Evolutionary conservation across 345 rosid species (phyloP), one percentile per base, ranked within the genome.

Genomic region (Excoecaria cochinchinensis): DNA sequence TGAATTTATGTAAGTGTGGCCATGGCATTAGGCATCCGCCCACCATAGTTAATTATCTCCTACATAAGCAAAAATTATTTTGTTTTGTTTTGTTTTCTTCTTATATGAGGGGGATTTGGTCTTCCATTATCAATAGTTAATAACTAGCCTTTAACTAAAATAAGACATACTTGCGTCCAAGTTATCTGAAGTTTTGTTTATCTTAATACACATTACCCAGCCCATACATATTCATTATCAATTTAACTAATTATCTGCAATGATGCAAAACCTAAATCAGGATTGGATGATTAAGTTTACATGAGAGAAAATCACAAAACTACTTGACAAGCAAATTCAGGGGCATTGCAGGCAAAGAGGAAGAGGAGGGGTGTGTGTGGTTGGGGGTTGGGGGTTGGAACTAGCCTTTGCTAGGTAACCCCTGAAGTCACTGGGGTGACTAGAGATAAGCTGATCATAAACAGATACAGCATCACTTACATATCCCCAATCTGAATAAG

Each of bases 321-420:
- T 8, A 14, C 24, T 10, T 1, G 48, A 40, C 22, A 48, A 68
- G 12, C 56, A 51, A 15, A 21, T 13, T 46, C 11, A 36, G 56
- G 40, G 48, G 24, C 56, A 48, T 12, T 6, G 48, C 22, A 68
- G 42, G 47, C 4, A 39, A 11, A 38, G 31, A 31, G 94, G 71
- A n/a, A n/a, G n/a, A n/a, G n/a, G n/a, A n/a, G n/a, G n/a, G n/a
- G n/a, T n/a, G n/a, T n/a, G n/a, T n/a, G n/a, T n/a, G n/a, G n/a
- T n/a, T n/a, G n/a, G n/a, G n/a, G n/a, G n/a, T 44, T 44, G 70
- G 57, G 14, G 16, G 50, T 13, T 51, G 36, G 58, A 19, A 74
- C 60, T 52, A 72, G 91, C 99, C 99, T 92, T 95, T 15, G 99
- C 99, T 58, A 95, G 84, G 86, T 92, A 95, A 69, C 97, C 99